Evolutionary conservation across 2,329 filamentous ascomycete genomes (phyloP).

Genomic region (Trichoderma sp.): DNA sequence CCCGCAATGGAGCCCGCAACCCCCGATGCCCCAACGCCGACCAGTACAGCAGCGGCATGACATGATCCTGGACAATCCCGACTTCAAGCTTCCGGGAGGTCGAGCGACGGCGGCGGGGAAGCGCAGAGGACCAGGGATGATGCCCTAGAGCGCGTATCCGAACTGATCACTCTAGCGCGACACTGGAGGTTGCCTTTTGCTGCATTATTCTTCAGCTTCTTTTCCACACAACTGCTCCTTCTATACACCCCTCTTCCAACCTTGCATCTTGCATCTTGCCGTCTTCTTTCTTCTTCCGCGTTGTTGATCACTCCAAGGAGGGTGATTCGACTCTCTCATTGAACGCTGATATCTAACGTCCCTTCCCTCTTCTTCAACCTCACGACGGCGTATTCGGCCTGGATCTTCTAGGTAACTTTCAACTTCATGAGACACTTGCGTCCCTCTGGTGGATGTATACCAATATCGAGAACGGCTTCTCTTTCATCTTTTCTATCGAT

Average conservation of each 20-base stretch:
- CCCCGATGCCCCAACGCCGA: slow-evolving; percentile 47
- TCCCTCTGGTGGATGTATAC: not conserved
- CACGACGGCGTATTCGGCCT: slow-evolving; percentile 5
- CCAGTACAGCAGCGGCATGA: slow-evolving; percentile 65
- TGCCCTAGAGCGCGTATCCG: slow-evolving; percentile 58
- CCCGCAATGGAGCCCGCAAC: slow-evolving; percentile 74
- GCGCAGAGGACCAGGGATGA: slow-evolving; percentile 47
- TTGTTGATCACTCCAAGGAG: not conserved
- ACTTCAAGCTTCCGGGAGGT: slow-evolving; percentile 71
- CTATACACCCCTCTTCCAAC: not conserved
- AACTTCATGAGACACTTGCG: not conserved
- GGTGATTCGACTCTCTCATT: not conserved
- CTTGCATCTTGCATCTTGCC: not conserved
- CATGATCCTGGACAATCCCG: slow-evolving; percentile 78
- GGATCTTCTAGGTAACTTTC: not conserved
- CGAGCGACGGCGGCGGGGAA: slow-evolving; percentile 37
- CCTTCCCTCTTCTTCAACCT: not conserved
- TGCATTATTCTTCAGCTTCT: not conserved
- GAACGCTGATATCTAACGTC: not conserved
- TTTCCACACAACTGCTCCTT: not conserved
- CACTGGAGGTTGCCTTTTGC: not conserved
- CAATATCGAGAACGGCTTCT: not conserved
- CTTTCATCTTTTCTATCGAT: not conserved
- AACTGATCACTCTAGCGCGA: slow-evolving; percentile 34
- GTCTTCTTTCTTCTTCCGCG: slow-evolving; percentile 6